Evolutionary conservation across 495 filamentous ascomycete genomes (phyloP).

Genomic region (Paragyromitra xinjiangensis): DNA sequence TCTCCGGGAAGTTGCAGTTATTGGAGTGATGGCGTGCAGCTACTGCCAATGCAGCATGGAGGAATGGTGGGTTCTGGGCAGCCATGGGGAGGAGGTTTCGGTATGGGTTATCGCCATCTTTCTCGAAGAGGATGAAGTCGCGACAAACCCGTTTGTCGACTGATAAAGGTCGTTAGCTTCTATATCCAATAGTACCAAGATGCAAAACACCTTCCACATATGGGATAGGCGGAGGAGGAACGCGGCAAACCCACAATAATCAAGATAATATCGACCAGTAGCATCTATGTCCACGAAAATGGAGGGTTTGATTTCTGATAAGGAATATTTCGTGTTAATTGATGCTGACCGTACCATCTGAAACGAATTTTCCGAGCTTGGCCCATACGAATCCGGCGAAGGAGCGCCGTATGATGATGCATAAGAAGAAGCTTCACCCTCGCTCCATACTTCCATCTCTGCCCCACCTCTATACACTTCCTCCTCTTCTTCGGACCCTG

Average conservation of each 20-base stretch:
- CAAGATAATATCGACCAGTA: conserved; percentile 50
- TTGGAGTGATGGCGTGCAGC: conserved; percentile 57
- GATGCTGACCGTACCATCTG: conserved; percentile 28
- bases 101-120: conserved; percentile 55
- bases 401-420: conserved; percentile 12
- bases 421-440: conserved; percentile 27
- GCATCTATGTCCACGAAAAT: conserved; percentile 45
- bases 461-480: conserved; percentile 17
- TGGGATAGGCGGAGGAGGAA: conserved; percentile 11
- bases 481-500: conserved; percentile 37
- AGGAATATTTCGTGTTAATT: conserved; percentile 26
- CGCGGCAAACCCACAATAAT: conserved; percentile 51
- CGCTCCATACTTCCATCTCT: conserved; percentile 27
- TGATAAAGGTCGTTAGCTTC: conserved; percentile 17
- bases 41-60: conserved; percentile 55
- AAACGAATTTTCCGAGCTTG: conserved; percentile 35
- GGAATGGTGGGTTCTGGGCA: conserved; percentile 51
- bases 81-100: conserved; percentile 54
- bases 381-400: conserved; percentile 30
- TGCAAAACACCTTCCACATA: conserved; percentile 24
- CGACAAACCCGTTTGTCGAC: conserved; percentile 55
- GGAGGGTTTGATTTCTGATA: conserved; percentile 40
- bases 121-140: conserved; percentile 57
- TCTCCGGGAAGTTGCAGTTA: conserved; percentile 43
- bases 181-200: background rate